Percentiles rank a stretch among this genome's conserved stretches.
phyloP scores from a whole-genome alignment of 2,329 filamentous ascomycete genomes.

The Ceratocystis ficicola region DNA sequence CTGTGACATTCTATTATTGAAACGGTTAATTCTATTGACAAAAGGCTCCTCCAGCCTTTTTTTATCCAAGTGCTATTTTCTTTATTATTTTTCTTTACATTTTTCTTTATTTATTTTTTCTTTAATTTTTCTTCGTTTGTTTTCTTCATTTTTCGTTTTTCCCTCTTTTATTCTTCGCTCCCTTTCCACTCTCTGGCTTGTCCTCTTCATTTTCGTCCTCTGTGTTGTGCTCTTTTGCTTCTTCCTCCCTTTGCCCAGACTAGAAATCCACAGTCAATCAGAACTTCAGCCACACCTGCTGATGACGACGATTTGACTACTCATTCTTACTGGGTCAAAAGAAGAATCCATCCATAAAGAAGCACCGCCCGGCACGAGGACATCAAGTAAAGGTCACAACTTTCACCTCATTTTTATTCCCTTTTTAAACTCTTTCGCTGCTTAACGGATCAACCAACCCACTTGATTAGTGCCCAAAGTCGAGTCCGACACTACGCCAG shows the following conservation, averaged over 20 bases:
- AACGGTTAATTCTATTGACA: background rate
- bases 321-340: too few species aligned
- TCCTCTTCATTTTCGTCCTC: too few species aligned
- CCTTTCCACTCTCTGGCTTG: background rate
- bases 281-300: too few species aligned
- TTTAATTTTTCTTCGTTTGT: background rate
- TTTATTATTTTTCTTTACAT: background rate
- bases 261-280: too few species aligned
- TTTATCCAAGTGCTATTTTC: background rate
- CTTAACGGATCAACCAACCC: background rate
- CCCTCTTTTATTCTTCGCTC: background rate
- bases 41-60: background rate
- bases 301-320: too few species aligned
- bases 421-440: background rate
- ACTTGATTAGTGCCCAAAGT: background rate
- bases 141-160: background rate
- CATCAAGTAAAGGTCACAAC: too few species aligned
- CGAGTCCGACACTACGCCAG: background rate
- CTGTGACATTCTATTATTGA: background rate
- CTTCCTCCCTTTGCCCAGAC: too few species aligned
- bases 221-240: too few species aligned
- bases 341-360: too few species aligned
- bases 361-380: too few species aligned
- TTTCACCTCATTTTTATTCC: background rate
- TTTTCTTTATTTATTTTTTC: slow-evolving; percentile 14